Conservation (phyloP, 768 basidiomycete genomes). For the Cystofilobasidium capitatum region DNA sequence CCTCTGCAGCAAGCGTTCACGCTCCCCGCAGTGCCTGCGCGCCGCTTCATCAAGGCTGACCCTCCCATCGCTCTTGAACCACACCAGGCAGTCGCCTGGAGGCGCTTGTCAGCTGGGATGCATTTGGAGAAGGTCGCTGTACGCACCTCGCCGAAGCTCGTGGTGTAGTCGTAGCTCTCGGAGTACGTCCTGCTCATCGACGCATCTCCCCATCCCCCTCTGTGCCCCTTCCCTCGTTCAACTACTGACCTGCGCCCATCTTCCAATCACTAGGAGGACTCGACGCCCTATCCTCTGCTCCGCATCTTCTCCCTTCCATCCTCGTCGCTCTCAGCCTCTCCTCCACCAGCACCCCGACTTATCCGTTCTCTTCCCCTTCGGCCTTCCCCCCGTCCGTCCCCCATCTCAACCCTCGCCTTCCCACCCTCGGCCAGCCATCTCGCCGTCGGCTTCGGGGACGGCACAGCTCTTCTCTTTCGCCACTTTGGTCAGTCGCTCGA, state of each 20-base stretch:
- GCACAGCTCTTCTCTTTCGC: conserved; percentile 80
- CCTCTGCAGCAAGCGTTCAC: background rate
- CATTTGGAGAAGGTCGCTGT: conserved; percentile 66
- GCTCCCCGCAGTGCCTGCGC: conserved; percentile 2
- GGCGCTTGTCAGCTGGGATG: conserved; percentile 62
- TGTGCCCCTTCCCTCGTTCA: background rate
- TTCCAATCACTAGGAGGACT: too few relatives aligned
- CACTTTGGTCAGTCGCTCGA: conserved; percentile 78
- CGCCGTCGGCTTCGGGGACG: conserved; percentile 87
- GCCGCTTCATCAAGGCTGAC: background rate
- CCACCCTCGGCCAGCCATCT: conserved; percentile 71
- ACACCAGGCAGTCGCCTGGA: conserved; percentile 63
- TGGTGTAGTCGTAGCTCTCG: conserved; percentile 76
- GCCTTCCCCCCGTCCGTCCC: background rate
- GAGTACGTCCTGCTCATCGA: conserved; percentile 50
- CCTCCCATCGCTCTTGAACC: too few relatives aligned
- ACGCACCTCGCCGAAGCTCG: conserved; percentile 77
- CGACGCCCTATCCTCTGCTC: conserved; percentile 44
- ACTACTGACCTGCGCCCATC: conserved; percentile 36
- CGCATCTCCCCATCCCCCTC: conserved; percentile 1
- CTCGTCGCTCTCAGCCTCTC: background rate
- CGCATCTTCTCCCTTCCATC: conserved; percentile 66
- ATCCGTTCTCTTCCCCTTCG: background rate
- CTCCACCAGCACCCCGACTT: conserved; percentile 12
- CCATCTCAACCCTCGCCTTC: conserved; percentile 72